Conservation (phyloP, 2,329 filamentous ascomycete species). For the Aspergillus spinulosporus region DNA sequence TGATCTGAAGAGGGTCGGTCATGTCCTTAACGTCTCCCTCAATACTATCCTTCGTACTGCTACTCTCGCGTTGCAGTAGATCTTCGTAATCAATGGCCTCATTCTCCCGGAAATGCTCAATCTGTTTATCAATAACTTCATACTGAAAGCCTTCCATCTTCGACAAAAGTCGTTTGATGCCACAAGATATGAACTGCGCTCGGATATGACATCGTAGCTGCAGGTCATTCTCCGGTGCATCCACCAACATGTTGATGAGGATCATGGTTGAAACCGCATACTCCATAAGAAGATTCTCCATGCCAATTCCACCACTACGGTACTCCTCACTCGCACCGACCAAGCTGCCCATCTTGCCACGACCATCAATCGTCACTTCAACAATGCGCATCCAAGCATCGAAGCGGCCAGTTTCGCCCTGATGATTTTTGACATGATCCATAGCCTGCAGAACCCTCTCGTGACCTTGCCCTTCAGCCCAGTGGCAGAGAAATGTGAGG, state of each 20-base stretch:
- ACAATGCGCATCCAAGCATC: conserved; percentile 99
- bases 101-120: conserved; percentile 88
- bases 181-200: conserved; percentile 92
- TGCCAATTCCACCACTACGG: conserved; percentile 91
- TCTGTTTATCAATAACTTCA: conserved; percentile 96
- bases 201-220: conserved; percentile 91
- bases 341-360: conserved; percentile 97
- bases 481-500: conserved; percentile 92
- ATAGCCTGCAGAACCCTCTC: conserved; percentile 90
- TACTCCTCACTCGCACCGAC: conserved; percentile 96
- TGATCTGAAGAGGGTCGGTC: conserved; percentile 88
- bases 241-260: conserved; percentile 93
- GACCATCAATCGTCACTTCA: conserved; percentile 92
- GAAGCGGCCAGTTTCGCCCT: conserved; percentile 91
- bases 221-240: conserved; percentile 83
- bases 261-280: conserved; percentile 94
- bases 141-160: conserved; percentile 99
- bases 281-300: conserved; percentile 99
- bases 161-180: conserved; percentile 86
- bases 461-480: conserved; percentile 85
- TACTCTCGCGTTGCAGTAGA: conserved; percentile 86
- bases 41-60: conserved; percentile 82
- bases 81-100: conserved; percentile 99
- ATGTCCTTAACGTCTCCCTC: conserved; percentile 88
- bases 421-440: conserved; percentile 83